Conservation (phyloP, 2,329 filamentous ascomycete species). For the Didymella exigua region DNA sequence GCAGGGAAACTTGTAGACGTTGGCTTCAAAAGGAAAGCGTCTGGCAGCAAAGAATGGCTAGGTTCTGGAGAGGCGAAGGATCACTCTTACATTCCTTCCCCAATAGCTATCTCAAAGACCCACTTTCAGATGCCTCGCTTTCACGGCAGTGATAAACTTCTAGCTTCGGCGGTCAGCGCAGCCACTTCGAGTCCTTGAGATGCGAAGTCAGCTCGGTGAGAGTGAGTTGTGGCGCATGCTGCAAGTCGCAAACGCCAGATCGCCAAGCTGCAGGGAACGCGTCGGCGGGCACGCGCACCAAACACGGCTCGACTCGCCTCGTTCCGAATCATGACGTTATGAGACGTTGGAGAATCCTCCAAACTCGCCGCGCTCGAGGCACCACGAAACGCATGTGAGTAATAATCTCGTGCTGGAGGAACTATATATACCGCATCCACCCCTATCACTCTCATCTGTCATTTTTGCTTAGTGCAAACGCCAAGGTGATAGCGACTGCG, state of each 20-base stretch:
- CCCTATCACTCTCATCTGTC: not conserved
- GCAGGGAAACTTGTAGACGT: not conserved
- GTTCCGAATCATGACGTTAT: slow-evolving; percentile 15
- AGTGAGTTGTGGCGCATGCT: slow-evolving; percentile 4
- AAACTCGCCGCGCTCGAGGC: not conserved
- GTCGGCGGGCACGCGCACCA: slow-evolving; percentile 1
- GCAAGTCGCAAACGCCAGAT: not conserved
- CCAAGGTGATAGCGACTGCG: slow-evolving; percentile 12
- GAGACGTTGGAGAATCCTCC: not conserved
- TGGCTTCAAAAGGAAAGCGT: not conserved
- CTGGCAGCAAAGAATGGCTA: not conserved
- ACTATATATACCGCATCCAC: not conserved
- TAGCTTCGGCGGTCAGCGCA: not conserved
- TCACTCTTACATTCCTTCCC: not conserved
- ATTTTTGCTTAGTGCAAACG: not conserved
- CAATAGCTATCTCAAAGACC: not conserved
- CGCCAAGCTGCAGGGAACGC: slow-evolving; percentile 18
- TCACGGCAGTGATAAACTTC: not conserved
- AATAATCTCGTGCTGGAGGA: not conserved
- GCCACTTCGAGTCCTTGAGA: not conserved
- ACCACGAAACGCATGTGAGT: not conserved
- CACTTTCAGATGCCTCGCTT: not conserved
- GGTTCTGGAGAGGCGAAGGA: not conserved
- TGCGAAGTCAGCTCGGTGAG: not conserved
- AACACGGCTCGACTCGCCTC: slow-evolving; percentile 5